Percentiles rank a stretch among this genome's conserved stretches.
Evolutionary conservation across 768 basidiomycete genomes (phyloP).

Genomic region (Sporobolomyces phaffii): DNA sequence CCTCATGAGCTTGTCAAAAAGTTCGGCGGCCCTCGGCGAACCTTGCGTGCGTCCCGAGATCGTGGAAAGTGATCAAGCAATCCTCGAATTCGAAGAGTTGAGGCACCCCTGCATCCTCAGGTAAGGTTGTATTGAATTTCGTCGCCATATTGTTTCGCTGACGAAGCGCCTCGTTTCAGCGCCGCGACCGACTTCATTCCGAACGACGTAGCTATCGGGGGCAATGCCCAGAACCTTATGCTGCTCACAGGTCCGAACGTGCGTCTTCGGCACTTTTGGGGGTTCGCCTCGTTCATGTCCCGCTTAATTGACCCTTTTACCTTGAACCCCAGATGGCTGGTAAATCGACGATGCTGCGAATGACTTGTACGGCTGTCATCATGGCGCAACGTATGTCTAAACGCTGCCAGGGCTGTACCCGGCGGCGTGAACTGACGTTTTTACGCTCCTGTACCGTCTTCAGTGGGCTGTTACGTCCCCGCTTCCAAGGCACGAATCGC

Average conservation of each 20-base stretch:
- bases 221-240: conserved; percentile 61
- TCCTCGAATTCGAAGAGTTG: conserved; percentile 78
- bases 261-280: too few relatives aligned
- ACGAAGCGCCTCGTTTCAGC: conserved; percentile 26
- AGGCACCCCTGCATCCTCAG: conserved; percentile 76
- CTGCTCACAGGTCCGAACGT: conserved; percentile 70
- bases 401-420: background rate
- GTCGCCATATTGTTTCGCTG: conserved; percentile 33
- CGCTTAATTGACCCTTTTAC: background rate
- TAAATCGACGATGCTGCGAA: conserved; percentile 66
- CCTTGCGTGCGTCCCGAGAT: conserved; percentile 89
- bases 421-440: conserved; percentile 53
- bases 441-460: conserved; percentile 56
- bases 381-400: conserved; percentile 49
- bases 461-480: conserved; percentile 91
- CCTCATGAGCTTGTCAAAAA: conserved; percentile 80
- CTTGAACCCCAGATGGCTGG: conserved; percentile 45
- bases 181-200: conserved; percentile 68
- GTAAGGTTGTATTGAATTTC: background rate
- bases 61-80: conserved; percentile 69
- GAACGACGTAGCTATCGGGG: conserved; percentile 82
- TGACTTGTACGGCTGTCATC: conserved; percentile 85
- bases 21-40: conserved; percentile 81
- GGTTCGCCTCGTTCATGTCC: too few relatives aligned
- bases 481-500: conserved; percentile 73